Base-by-base conservation (phyloP, 1,284 basidiomycete species). In the Fomitiporia mediterranea region DNA sequence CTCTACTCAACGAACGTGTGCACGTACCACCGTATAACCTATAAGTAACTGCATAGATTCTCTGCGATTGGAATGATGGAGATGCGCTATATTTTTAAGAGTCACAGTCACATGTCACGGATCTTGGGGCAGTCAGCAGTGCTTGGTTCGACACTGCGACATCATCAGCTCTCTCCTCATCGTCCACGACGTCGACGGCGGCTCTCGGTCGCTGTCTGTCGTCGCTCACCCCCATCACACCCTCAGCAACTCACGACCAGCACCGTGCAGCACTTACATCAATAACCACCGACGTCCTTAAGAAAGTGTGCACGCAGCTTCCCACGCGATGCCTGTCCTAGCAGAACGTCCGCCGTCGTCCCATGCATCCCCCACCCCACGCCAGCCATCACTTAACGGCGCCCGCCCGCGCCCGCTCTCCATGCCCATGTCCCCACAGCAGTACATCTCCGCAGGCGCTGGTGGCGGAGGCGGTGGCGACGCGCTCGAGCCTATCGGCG, bases 371-470 rank as follows among this genome's bases (percentile, higher is more conserved):
- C 23, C 32, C 8, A 55, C 57, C n/a, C 44, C 53, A 35, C 57
- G 57, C 34, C 53, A 47, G 28, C 57, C 47, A 21, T 17, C 48
- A 17, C 39, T 40, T 28, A 59, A 59, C 30, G 50, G 57, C 27
- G 30, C 53, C 23, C 52, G 57, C 9, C 53, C 57, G 21, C 34
- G 57, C 21, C 57, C 57, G 4, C 27, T 59, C 7, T 59, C 57
- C n/a, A 59, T 59, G 57, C 57, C 57, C 17, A 46, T 59, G 48
- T 38, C 53, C 3, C 57, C 57, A 6, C 47, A 55, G 42, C 53
- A 59, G 35, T 59, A 59, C 25, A 23, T 39, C 7, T 27, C 53
- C 13, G 47, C 57, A 9, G 53, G 44, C 11, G 47, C 28, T 2
- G 37, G 39, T 21, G 21, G 21, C 15, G 30, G 51, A 25, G 46